A percentile compares a stretch with the other conserved stretches of the same genome.
phyloP scores from a whole-genome alignment of 192 early-diverging fungal species.

The Mortierella claussenii region DNA sequence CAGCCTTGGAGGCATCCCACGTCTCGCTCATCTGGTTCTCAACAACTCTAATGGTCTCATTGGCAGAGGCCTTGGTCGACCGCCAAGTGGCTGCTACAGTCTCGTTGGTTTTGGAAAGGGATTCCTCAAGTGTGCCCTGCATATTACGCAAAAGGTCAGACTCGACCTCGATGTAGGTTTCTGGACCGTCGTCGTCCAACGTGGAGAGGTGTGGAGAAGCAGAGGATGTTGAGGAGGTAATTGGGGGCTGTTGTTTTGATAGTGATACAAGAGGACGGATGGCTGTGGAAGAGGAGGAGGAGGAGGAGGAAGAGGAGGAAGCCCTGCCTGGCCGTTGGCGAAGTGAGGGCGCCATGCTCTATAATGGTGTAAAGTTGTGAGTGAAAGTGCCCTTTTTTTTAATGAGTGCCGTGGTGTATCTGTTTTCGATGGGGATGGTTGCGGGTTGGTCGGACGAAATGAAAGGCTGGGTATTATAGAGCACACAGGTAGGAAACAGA shows the following conservation, averaged over 20 bases:
- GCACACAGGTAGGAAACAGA: neutral
- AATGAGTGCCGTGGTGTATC: neutral
- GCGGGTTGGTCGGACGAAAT: too few species aligned
- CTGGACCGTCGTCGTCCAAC: neutral
- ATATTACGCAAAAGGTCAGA: conserved; percentile 41
- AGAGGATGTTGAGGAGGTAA: conserved; percentile 8
- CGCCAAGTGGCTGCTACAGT: conserved; percentile 59
- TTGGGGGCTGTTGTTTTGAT: neutral
- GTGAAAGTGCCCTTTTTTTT: neutral
- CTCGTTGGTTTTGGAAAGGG: conserved; percentile 44
- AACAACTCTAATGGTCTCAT: conserved; percentile 61
- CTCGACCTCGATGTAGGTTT: conserved; percentile 48
- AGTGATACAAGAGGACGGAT: conserved; percentile 1
- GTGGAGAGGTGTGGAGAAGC: neutral
- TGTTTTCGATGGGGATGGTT: too few species aligned
- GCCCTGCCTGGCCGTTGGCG: conserved; percentile 36
- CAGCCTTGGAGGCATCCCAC: conserved; percentile 69
- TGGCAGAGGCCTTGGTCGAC: conserved; percentile 59
- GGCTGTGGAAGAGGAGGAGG: conserved; percentile 8
- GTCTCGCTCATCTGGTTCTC: conserved; percentile 62
- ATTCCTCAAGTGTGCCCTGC: conserved; percentile 44
- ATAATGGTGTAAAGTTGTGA: neutral
- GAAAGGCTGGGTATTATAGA: conserved; percentile 2
- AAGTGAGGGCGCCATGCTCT: conserved; percentile 42
- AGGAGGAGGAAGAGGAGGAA: conserved; percentile 19